Conservation (phyloP, 2,329 filamentous ascomycete species). For the Cercospora zeina region DNA sequence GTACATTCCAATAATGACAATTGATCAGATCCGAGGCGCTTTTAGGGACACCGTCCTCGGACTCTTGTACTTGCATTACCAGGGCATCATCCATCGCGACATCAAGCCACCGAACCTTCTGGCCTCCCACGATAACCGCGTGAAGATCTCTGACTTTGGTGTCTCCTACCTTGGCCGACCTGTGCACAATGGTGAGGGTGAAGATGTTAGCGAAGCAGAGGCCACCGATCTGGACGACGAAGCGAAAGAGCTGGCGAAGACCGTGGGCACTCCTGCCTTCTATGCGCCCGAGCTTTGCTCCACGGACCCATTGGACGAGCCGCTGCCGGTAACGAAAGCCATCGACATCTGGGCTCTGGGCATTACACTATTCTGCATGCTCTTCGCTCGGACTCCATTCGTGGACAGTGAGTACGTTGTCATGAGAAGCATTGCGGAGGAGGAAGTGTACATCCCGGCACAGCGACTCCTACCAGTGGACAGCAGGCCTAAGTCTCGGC, state of each 20-base stretch:
- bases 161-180: constrained; percentile 95
- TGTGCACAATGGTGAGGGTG: constrained; percentile 64
- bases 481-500: constrained; percentile 48
- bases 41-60: constrained; percentile 93
- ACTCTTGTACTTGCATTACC: constrained; percentile 75
- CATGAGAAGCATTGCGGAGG: constrained; percentile 86
- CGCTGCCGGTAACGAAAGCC: constrained; percentile 80
- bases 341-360: constrained; percentile 98
- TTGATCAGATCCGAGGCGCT: constrained; percentile 75
- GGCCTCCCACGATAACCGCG: constrained; percentile 77
- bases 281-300: constrained; percentile 96
- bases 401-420: constrained; percentile 89
- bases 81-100: constrained; percentile 54
- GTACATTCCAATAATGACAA: constrained; percentile 89
- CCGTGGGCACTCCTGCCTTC: constrained; percentile 94
- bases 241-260: constrained; percentile 94
- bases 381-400: constrained; percentile 92
- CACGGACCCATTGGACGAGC: constrained; percentile 66
- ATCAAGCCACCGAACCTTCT: constrained; percentile 75
- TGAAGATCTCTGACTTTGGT: constrained; percentile 98
- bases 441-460: constrained; percentile 85
- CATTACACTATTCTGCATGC: constrained; percentile 91
- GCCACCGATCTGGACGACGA: constrained; percentile 79
- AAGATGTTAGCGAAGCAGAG: constrained; percentile 71
- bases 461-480: constrained; percentile 75